Conservation (phyloP, 257 asterid genomes). For the Fraxinus pennsylvanica region DNA sequence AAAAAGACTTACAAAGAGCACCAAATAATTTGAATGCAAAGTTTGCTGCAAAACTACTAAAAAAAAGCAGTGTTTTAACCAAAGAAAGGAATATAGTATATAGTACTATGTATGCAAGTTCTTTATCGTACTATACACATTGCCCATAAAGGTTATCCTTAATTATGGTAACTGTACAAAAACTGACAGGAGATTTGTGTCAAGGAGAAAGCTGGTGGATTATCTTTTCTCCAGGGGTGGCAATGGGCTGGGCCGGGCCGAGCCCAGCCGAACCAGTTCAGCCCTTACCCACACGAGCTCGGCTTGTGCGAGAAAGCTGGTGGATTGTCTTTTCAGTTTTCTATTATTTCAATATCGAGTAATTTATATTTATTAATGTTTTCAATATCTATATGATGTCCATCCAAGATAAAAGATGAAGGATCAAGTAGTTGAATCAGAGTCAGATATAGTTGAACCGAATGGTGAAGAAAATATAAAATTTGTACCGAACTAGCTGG, state of each 20-base stretch:
- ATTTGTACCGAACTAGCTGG: background rate
- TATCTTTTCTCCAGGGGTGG: too few species aligned
- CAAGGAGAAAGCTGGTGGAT: background rate
- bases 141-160: conserved; percentile 10
- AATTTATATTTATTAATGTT: too few species aligned
- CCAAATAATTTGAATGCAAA: conserved; percentile 48
- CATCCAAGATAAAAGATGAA: too few species aligned
- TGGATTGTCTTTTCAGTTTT: too few species aligned
- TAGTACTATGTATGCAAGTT: background rate
- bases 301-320: background rate
- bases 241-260: too few species aligned
- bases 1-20: conserved; percentile 61
- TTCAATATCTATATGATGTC: background rate
- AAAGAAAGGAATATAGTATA: conserved; percentile 28
- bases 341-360: too few species aligned
- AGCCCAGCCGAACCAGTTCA: too few species aligned
- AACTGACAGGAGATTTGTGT: conserved; percentile 10
- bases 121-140: conserved; percentile 26
- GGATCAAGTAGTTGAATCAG: background rate
- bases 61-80: conserved; percentile 54
- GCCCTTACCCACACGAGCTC: too few species aligned
- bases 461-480: too few species aligned
- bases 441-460: too few species aligned
- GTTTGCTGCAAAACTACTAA: conserved; percentile 28
- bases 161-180: background rate